These are phyloP conservation scores for Sclerotinia minor DNA, from an alignment of 2,329 filamentous ascomycete species.

Conservation along the genomic window DNA sequence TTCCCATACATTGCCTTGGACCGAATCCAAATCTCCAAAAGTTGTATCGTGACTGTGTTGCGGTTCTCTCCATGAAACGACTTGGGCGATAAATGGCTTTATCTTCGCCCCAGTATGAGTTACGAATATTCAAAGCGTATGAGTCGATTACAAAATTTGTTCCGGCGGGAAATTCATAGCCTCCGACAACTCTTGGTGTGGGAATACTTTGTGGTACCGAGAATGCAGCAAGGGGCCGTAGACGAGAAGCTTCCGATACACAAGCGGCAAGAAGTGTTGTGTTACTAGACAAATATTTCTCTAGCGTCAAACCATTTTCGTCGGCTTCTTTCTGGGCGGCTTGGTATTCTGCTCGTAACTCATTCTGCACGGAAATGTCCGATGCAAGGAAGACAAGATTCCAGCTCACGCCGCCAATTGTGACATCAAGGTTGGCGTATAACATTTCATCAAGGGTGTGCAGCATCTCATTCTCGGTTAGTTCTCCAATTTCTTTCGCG, in stretches of 20 bases:
- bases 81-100: slow-evolving; percentile 42
- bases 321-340: slow-evolving; percentile 1
- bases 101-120: slow-evolving; percentile 46
- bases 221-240: slow-evolving; percentile 40
- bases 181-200: slow-evolving; percentile 41
- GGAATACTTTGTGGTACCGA: slow-evolving; percentile 46
- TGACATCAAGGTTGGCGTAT: slow-evolving; percentile 51
- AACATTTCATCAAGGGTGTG: slow-evolving; percentile 51
- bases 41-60: slow-evolving; percentile 41
- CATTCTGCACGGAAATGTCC: slow-evolving; percentile 40
- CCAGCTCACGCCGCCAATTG: slow-evolving; percentile 47
- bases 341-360: slow-evolving; percentile 12
- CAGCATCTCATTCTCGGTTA: slow-evolving; percentile 40
- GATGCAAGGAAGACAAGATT: slow-evolving; percentile 47
- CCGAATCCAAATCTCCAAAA: slow-evolving; percentile 51
- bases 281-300: slow-evolving; percentile 37
- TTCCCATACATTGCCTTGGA: slow-evolving; percentile 48
- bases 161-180: slow-evolving; percentile 43
- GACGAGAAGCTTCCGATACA: slow-evolving; percentile 44
- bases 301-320: slow-evolving; percentile 16
- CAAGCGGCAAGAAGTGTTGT: slow-evolving; percentile 42
- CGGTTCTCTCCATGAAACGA: slow-evolving; percentile 35
- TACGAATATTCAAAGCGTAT: slow-evolving; percentile 46
- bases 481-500: slow-evolving; percentile 29
- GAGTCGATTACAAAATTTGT: slow-evolving; percentile 48